These are phyloP conservation scores for Galerina marginata DNA, from an alignment of 768 basidiomycete species.

Conservation along the genomic window DNA sequence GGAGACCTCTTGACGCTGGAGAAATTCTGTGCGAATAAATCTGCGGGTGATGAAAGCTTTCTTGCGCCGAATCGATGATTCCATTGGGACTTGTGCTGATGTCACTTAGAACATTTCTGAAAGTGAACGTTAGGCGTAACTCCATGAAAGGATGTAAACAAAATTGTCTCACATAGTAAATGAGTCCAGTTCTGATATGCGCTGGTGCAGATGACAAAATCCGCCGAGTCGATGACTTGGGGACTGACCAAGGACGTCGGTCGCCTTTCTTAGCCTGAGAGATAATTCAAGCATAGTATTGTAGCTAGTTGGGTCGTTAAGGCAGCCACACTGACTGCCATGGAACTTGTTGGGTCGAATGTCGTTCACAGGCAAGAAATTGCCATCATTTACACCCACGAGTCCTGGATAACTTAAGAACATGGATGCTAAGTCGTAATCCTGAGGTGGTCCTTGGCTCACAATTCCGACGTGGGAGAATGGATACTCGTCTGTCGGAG, in stretches of 20 bases:
- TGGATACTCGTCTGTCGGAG: constrained; percentile 51
- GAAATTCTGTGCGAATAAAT: constrained; percentile 9
- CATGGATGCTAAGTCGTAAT: constrained; percentile 48
- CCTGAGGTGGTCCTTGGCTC: constrained; percentile 22
- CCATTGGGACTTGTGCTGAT: neutral
- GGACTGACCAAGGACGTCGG: constrained; percentile 56
- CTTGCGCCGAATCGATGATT: neutral
- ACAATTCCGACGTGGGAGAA: constrained; percentile 36
- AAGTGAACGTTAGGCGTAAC: neutral
- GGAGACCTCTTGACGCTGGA: constrained; percentile 9
- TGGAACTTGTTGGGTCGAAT: constrained; percentile 30
- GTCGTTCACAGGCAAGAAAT: constrained; percentile 8
- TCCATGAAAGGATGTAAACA: neutral
- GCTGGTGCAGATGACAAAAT: constrained; percentile 45
- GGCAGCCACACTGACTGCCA: constrained; percentile 43
- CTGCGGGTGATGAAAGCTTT: neutral
- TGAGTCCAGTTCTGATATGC: constrained; percentile 43
- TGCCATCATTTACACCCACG: constrained; percentile 30
- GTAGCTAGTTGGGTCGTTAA: constrained; percentile 59
- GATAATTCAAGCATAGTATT: constrained; percentile 70
- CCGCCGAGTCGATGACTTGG: constrained; percentile 44
- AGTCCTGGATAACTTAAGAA: constrained; percentile 24
- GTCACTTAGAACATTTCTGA: neutral
- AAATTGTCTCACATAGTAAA: constrained; percentile 27
- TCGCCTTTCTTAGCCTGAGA: constrained; percentile 62